Base-by-base conservation (phyloP, 2,329 filamentous ascomycete species). In the Botrytis medusae region DNA sequence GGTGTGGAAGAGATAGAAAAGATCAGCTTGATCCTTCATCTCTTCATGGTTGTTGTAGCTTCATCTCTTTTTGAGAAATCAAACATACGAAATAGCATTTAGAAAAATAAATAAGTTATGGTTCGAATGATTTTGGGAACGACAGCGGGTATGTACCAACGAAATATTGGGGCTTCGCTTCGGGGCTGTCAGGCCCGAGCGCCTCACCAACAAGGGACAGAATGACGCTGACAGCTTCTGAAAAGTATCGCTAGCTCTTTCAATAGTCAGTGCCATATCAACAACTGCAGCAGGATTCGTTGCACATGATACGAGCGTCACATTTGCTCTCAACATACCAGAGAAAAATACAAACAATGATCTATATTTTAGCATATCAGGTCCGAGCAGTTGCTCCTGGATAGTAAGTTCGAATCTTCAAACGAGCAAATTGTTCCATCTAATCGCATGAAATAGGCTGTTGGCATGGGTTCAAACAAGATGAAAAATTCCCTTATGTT, bases 401-500 rank as follows among this genome's bases (percentile, higher is more conserved):
- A 84, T 84, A 60, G 79, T 80, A 63, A 73, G 79, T 76, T 34
- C 25, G 34, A 57, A 10, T 9, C 48, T n/a, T 18, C 46, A 18
- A 42, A 12, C 29, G n/a, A 42, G 32, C 42, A 42, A 42, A 46
- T 29, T 20, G 10, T 29, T 48, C 29, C 60, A 10, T 46, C 69
- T 71, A 40, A 71, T 37, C 16, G 7, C 2, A 46, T 37, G 40
- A 9, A 44, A 8, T 25, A 80, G 79, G 87, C 85, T 73, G 80
- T 90, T 60, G 88, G 88, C 51, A 83, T 89, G 54, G 88, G 88
- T 63, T 84, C 82, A 72, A 76, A 84, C 64, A 83, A 85, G 77
- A 89, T 89, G 85, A 80, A 82, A 4, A 84, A 86, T 68, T 82
- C 87, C 12, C 82, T 90, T 37, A 86, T 88, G 73, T 83, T 89